These are phyloP conservation scores for Casuarina cunninghamiana DNA, from an alignment of 306 rosid genomes.

Conservation along the genomic window DNA sequence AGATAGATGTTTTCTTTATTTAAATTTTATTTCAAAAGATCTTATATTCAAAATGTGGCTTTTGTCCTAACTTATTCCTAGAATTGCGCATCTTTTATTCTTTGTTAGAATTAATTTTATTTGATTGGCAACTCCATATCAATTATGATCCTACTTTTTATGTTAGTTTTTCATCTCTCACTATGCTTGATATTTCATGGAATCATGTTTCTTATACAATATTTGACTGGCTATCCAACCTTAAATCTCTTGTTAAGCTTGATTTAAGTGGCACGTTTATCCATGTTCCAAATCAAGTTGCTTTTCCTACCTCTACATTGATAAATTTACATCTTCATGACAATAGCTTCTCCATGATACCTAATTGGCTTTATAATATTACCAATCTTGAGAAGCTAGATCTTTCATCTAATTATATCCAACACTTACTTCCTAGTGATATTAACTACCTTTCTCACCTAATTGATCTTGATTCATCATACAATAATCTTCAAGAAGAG, in stretches of 20 bases:
- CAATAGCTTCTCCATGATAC: not conserved
- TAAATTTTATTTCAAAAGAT: too few relatives aligned
- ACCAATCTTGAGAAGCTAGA: not conserved
- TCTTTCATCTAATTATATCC: not conserved
- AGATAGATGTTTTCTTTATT: too few relatives aligned
- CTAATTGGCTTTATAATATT: not conserved
- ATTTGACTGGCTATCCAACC: not conserved
- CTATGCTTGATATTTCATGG: not conserved
- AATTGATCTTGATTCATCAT: not conserved
- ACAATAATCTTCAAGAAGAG: not conserved
- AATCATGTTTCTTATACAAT: not conserved
- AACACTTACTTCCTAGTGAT: not conserved
- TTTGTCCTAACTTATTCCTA: too few relatives aligned
- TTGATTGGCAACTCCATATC: not conserved
- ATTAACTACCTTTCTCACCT: not conserved
- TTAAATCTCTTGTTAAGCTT: not conserved
- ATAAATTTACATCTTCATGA: not conserved
- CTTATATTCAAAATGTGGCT: too few relatives aligned
- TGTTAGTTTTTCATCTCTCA: not conserved
- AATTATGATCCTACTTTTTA: not conserved
- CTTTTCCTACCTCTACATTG: not conserved
- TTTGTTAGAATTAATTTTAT: constrained; percentile 17
- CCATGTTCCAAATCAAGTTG: not conserved
- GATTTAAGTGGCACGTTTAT: not conserved
- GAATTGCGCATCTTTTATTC: too few relatives aligned